Evolutionary conservation across 257 asterid species (phyloP).

Genomic region (Capsicum chinense): DNA sequence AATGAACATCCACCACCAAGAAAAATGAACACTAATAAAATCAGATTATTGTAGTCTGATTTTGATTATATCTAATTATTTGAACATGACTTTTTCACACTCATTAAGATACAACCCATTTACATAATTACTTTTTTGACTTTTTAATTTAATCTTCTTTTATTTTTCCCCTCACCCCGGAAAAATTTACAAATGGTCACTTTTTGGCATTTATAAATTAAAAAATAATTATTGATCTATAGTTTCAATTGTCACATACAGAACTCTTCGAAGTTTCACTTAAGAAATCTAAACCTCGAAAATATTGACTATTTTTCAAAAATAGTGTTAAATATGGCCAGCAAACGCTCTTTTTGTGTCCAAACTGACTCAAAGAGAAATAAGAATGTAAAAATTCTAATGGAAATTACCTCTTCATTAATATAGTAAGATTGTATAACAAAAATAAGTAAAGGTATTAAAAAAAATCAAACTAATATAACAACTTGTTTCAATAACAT

Average conservation of each 20-base stretch:
- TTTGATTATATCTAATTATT: background rate
- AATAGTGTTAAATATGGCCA: background rate
- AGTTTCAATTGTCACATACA: background rate
- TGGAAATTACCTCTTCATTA: background rate
- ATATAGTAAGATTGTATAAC: background rate
- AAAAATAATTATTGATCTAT: background rate
- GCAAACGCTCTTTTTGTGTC: accelerated
- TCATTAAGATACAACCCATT: background rate
- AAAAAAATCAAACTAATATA: background rate
- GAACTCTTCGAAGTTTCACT: background rate
- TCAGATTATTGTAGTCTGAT: background rate
- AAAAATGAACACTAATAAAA: constrained; percentile 7
- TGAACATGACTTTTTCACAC: background rate
- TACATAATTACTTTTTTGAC: background rate
- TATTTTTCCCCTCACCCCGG: background rate
- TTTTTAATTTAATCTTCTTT: background rate
- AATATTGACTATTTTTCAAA: background rate
- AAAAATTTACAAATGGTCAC: background rate
- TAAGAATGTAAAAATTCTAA: background rate
- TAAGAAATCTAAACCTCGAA: background rate
- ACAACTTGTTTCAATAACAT: background rate
- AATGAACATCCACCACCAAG: background rate
- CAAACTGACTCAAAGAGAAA: background rate
- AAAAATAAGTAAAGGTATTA: background rate
- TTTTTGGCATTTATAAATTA: background rate